Evolutionary conservation across 2,329 filamentous ascomycete species (phyloP).

Genomic region (Teratosphaeria zuluensis): DNA sequence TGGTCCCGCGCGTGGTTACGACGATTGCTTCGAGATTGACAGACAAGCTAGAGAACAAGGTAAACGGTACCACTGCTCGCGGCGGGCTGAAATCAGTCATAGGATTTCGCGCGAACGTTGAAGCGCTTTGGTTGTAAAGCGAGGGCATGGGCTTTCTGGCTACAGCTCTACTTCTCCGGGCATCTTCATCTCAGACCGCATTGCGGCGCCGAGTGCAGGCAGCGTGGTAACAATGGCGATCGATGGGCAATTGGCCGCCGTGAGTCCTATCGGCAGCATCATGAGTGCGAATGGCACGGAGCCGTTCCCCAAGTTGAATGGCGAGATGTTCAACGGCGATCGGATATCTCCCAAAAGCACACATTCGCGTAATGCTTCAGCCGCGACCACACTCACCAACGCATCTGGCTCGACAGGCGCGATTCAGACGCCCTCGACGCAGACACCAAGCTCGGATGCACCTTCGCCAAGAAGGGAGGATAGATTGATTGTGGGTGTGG

Average conservation of each 20-base stretch:
- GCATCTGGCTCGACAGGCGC: background rate
- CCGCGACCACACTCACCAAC: background rate
- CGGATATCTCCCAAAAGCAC: background rate
- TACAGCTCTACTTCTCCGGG: background rate
- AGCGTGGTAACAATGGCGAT: background rate
- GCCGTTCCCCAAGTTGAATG: background rate
- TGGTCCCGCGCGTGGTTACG: background rate
- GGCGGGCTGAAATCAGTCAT: background rate
- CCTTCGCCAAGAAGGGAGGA: conserved; percentile 31
- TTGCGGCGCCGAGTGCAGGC: background rate
- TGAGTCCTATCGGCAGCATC: background rate
- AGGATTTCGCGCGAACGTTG: background rate
- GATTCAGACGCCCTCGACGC: background rate
- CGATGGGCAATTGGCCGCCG: background rate
- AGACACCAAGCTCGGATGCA: background rate
- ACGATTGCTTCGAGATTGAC: background rate
- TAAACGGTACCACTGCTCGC: background rate
- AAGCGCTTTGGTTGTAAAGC: background rate
- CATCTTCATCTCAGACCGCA: background rate
- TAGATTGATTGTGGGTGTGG: conserved; percentile 65
- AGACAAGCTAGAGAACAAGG: background rate
- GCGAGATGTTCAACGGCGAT: background rate
- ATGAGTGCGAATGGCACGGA: background rate
- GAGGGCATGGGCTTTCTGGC: background rate
- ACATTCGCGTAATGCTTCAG: background rate